phyloP scores from a whole-genome alignment of 2,329 filamentous ascomycete genomes.

The Trematosphaeria pertusa region DNA sequence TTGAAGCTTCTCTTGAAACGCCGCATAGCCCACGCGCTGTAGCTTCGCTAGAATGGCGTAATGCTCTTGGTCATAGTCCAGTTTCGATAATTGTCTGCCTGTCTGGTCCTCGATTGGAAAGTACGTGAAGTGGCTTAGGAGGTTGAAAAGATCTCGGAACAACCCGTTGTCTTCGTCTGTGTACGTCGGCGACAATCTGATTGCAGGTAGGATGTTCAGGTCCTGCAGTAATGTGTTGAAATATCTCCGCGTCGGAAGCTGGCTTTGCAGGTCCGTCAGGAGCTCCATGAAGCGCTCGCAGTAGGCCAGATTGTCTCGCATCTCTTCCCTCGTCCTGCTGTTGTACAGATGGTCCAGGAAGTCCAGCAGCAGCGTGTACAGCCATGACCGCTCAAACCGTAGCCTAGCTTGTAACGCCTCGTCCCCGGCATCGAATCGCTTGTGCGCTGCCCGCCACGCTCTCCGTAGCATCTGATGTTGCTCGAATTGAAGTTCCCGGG shows the following conservation, averaged over 20 bases:
- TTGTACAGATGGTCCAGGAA: conserved; percentile 78
- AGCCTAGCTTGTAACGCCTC: conserved; percentile 78
- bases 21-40: conserved; percentile 76
- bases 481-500: conserved; percentile 75
- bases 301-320: conserved; percentile 73
- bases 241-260: conserved; percentile 91
- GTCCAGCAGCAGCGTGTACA: conserved; percentile 84
- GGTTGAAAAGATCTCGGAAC: conserved; percentile 77
- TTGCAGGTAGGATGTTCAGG: conserved; percentile 78
- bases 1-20: conserved; percentile 88
- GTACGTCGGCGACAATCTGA: conserved; percentile 80
- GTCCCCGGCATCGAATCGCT: conserved; percentile 87
- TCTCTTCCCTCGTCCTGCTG: conserved; percentile 37
- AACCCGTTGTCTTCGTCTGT: conserved; percentile 76
- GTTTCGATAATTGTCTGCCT: conserved; percentile 73
- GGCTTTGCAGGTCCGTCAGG: conserved; percentile 87
- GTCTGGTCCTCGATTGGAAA: conserved; percentile 94
- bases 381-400: conserved; percentile 91
- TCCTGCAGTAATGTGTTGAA: conserved; percentile 89
- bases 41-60: conserved; percentile 78
- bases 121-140: conserved; percentile 86
- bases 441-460: conserved; percentile 85
- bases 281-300: conserved; percentile 95
- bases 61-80: conserved; percentile 80
- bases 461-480: conserved; percentile 79